Percentiles rank a stretch among this genome's conserved stretches.
phyloP scores from a whole-genome alignment of 768 basidiomycete species.

The Leccinellum albellum region DNA sequence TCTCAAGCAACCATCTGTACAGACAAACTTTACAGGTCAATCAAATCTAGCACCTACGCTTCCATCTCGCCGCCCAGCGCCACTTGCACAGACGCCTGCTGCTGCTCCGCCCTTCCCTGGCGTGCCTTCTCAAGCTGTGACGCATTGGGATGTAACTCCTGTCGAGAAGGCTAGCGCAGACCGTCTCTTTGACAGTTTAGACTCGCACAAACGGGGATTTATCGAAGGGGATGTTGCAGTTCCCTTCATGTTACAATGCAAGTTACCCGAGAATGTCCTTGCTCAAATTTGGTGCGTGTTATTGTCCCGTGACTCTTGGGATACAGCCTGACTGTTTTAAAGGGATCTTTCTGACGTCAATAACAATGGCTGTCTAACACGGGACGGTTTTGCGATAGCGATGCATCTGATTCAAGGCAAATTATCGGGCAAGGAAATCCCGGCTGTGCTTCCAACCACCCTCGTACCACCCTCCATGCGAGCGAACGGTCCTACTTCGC shows the following conservation, averaged over 20 bases:
- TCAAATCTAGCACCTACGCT: constrained; percentile 20
- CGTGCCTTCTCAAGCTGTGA: constrained; percentile 22
- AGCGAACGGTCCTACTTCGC: constrained; percentile 27
- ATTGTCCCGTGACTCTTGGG: neutral
- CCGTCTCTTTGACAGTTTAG: constrained; percentile 77
- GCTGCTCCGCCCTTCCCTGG: constrained; percentile 28
- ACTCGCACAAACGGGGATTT: constrained; percentile 66
- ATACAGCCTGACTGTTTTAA: constrained; percentile 1
- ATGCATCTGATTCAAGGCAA: constrained; percentile 90
- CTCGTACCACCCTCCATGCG: constrained; percentile 85
- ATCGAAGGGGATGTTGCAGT: constrained; percentile 94
- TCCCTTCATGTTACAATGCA: constrained; percentile 91
- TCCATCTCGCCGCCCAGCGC: constrained; percentile 20
- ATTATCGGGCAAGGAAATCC: constrained; percentile 74
- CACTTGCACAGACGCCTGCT: constrained; percentile 17
- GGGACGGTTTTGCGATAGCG: constrained; percentile 94
- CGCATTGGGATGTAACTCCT: constrained; percentile 79
- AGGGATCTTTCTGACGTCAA: constrained; percentile 95
- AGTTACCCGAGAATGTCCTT: constrained; percentile 75
- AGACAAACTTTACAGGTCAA: constrained; percentile 48
- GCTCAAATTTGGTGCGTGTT: constrained; percentile 82
- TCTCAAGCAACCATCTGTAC: constrained; percentile 62
- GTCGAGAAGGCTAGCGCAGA: constrained; percentile 78
- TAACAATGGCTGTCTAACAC: constrained; percentile 79
- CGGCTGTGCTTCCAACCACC: constrained; percentile 61